Percentiles rank a stretch among this genome's conserved stretches.
Conservation (phyloP, 768 basidiomycete species). For the Lactarius hengduanensis region DNA sequence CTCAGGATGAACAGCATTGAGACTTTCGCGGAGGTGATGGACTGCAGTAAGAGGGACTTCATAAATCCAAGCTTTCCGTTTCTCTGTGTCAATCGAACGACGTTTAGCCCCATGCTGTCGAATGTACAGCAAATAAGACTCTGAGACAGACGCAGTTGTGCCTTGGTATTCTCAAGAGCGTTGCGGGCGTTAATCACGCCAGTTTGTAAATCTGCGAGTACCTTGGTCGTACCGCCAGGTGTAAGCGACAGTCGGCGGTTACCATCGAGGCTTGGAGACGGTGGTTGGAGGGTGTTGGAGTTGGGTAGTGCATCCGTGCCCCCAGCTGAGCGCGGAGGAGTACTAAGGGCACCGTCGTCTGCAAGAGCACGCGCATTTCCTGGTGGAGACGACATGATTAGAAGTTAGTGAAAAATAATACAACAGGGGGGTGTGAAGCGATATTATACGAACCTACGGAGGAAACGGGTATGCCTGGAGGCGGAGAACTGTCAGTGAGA, state of each 20-base stretch:
- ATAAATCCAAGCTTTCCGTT: conserved; percentile 92
- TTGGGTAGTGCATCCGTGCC: conserved; percentile 36
- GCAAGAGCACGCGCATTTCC: conserved; percentile 84
- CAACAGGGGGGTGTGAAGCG: background rate
- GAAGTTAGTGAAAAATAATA: conserved; percentile 1
- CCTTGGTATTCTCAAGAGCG: conserved; percentile 83
- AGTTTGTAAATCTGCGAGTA: conserved; percentile 82
- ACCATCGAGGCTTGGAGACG: conserved; percentile 36
- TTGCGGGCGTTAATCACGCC: conserved; percentile 77
- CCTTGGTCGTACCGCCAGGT: conserved; percentile 82
- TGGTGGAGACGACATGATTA: conserved; percentile 41
- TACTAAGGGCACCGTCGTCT: conserved; percentile 57
- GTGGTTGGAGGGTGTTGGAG: conserved; percentile 31
- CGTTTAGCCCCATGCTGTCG: background rate
- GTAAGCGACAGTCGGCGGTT: conserved; percentile 58
- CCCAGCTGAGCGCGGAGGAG: conserved; percentile 34
- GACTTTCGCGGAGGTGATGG: conserved; percentile 80
- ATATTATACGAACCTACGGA: conserved; percentile 31
- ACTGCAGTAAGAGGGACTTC: conserved; percentile 82
- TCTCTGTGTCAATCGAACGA: conserved; percentile 49
- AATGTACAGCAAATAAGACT: conserved; percentile 29
- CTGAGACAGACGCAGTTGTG: conserved; percentile 77
- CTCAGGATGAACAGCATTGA: conserved; percentile 69
- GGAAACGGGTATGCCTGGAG: conserved; percentile 50
- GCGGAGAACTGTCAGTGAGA: conserved; percentile 16